Evolutionary conservation across 768 basidiomycete genomes (phyloP).

Genomic region (Gymnopilus junonius): DNA sequence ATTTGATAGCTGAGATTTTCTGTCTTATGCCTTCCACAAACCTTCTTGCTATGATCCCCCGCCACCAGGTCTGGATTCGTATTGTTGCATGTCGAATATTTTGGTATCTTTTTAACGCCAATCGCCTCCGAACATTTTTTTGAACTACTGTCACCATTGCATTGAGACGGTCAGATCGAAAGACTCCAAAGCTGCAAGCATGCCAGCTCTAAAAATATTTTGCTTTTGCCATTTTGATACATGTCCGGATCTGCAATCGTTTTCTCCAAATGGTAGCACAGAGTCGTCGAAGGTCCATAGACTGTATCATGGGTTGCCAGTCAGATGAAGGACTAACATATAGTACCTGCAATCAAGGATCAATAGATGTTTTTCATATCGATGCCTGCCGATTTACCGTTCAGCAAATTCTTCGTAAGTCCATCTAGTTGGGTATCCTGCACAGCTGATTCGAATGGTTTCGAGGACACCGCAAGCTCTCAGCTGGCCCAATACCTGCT

Average conservation of each 20-base stretch:
- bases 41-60: slow-evolving; percentile 78
- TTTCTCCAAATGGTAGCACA: slow-evolving; percentile 84
- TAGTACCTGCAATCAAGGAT: slow-evolving; percentile 71
- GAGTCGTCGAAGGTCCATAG: slow-evolving; percentile 77
- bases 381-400: slow-evolving; percentile 58
- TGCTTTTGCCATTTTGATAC: slow-evolving; percentile 95
- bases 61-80: slow-evolving; percentile 93
- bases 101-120: slow-evolving; percentile 83
- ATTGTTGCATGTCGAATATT: slow-evolving; percentile 74
- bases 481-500: slow-evolving; percentile 93
- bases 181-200: slow-evolving; percentile 95
- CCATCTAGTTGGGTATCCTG: slow-evolving; percentile 98
- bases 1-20: slow-evolving; percentile 71
- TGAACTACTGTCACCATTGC: slow-evolving; percentile 93
- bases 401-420: slow-evolving; percentile 99
- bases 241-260: slow-evolving; percentile 95
- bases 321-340: slow-evolving; percentile 88
- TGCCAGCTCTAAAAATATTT: slow-evolving; percentile 99
- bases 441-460: slow-evolving; percentile 98
- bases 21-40: slow-evolving; percentile 73
- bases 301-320: slow-evolving; percentile 87
- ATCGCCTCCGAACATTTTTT: slow-evolving; percentile 91
- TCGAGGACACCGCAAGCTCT: slow-evolving; percentile 99
- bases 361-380: background rate
- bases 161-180: slow-evolving; percentile 89